Evolutionary conservation across 2,329 filamentous ascomycete genomes (phyloP), one percentile per base, ranked within the genome.

Genomic region (Aspergillus sp.): DNA sequence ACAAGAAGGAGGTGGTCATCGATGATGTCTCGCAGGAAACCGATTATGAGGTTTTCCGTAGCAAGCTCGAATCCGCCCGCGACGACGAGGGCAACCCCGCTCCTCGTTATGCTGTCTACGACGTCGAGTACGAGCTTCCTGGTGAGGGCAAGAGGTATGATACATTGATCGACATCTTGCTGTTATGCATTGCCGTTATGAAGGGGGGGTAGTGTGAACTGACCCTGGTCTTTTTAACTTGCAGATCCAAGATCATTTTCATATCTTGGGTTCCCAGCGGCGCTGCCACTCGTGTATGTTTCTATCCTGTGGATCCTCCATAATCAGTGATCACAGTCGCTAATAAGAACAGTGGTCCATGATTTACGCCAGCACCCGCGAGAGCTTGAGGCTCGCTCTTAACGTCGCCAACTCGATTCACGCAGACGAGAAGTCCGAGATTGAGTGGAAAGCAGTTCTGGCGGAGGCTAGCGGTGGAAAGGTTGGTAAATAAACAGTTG

Each of bases 171-270:
- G 19, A 19, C 19, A 19, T 19, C 19, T 19, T 19, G 19, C 19
- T 19, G 19, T 19, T 19, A 19, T 19, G 19, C 19, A 19, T 19
- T 19, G 19, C 19, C 19, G 19, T 19, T 19, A 19, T 19, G 19
- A 33, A 42, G 32, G 19, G 19, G 19, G 19, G 19, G 19, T 19
- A 19, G 19, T 19, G 19, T 19, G 19, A 19, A 19, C 57, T 61
- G 30, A 63, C 53, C 3, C 42, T 41, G 45, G 27, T 36, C 34
- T 46, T 29, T 29, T 19, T 19, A 19, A 19, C 45, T 26, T 46
- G 39, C 40, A 74, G 73, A 58, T 72, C 65, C 65, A 75, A 75
- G 64, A 75, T 75, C 54, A 61, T 73, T 48, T 75, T 75, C 65
- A 74, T 75, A 55, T 73, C 69, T 49, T 73, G 70, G 70, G 68